Evolutionary conservation across 2,329 filamentous ascomycete species (phyloP).

Genomic region (Hypomyces rosellus): DNA sequence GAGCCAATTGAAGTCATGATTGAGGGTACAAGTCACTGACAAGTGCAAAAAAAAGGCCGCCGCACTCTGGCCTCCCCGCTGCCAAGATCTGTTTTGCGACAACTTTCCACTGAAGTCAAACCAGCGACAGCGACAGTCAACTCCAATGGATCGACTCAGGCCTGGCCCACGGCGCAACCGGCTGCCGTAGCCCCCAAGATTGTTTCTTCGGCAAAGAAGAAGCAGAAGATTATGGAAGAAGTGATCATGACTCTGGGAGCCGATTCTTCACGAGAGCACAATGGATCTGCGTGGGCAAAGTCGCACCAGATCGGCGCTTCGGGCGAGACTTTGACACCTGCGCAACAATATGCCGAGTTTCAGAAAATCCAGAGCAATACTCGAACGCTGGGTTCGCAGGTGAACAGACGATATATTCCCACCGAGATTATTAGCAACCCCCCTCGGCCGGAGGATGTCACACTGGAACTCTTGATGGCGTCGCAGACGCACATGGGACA

Average conservation of each 20-base stretch:
- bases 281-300: conserved; percentile 27
- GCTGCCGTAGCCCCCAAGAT: conserved; percentile 18
- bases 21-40: not conserved
- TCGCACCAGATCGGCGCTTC: conserved; percentile 27
- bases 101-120: conserved; percentile 26
- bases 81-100: conserved; percentile 27
- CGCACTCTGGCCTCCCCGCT: conserved; percentile 43
- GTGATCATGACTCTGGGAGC: conserved; percentile 28
- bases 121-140: conserved; percentile 13
- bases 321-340: conserved; percentile 29
- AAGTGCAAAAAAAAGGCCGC: conserved; percentile 37
- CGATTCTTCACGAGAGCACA: conserved; percentile 29
- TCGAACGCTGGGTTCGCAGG: conserved; percentile 39
- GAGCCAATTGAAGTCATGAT: conserved; percentile 19
- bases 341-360: conserved; percentile 35
- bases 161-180: conserved; percentile 19
- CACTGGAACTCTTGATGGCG: conserved; percentile 84
- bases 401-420: conserved; percentile 56
- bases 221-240: conserved; percentile 29
- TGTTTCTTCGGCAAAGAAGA: conserved; percentile 23
- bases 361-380: conserved; percentile 37
- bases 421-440: conserved; percentile 63
- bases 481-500: conserved; percentile 87
- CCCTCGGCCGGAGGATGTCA: conserved; percentile 70
- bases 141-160: conserved; percentile 9